phyloP scores from a whole-genome alignment of 2,329 filamentous ascomycete species.

The Aspergillus fructus region DNA sequence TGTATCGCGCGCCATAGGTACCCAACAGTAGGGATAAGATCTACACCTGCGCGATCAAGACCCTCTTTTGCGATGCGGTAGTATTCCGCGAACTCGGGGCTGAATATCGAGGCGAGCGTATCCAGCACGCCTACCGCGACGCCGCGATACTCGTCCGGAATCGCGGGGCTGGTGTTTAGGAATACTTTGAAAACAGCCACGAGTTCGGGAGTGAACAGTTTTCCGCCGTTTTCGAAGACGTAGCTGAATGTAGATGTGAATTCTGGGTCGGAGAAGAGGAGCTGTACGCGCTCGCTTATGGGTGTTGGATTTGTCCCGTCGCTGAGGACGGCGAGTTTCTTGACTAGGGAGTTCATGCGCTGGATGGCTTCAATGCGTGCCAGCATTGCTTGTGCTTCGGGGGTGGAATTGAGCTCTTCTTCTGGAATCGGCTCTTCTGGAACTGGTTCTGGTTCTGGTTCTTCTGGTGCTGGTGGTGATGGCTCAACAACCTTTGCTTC shows the following conservation, averaged over 20 bases:
- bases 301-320: not conserved
- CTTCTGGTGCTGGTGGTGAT: too few species aligned
- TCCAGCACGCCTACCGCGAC: not conserved
- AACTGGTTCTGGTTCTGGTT: not conserved
- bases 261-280: not conserved
- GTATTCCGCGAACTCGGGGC: not conserved
- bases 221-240: not conserved
- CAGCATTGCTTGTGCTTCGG: not conserved
- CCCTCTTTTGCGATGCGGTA: not conserved
- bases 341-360: not conserved
- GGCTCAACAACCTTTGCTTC: too few species aligned
- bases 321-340: not conserved
- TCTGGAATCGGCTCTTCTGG: too few species aligned
- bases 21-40: not conserved
- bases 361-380: not conserved
- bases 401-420: not conserved
- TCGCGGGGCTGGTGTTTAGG: not conserved
- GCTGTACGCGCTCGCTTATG: not conserved
- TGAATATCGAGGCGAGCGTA: not conserved
- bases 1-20: not conserved
- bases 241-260: not conserved
- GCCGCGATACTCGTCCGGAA: not conserved
- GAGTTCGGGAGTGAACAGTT: not conserved
- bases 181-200: not conserved
- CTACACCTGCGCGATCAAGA: not conserved